Evolutionary conservation across 805 yeast genomes (phyloP).

Genomic region (Wickerhamiella australiensis): DNA sequence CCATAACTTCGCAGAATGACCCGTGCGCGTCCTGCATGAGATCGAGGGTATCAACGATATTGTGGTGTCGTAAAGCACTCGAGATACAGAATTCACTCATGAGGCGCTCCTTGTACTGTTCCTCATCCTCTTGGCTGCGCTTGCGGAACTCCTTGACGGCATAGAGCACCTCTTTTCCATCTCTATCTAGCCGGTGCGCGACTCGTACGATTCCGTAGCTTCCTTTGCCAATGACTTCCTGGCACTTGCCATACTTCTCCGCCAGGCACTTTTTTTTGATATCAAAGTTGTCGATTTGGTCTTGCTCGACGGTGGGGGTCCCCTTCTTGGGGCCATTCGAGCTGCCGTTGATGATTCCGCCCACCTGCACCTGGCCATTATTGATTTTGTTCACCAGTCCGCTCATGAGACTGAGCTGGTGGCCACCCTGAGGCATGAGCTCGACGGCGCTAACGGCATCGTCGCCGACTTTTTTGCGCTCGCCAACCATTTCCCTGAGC

Average conservation of each 20-base stretch:
- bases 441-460: constrained; percentile 25
- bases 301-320: constrained; percentile 12
- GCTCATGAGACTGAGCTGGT: constrained; percentile 25
- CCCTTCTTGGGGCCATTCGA: constrained; percentile 13
- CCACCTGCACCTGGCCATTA: constrained; percentile 29
- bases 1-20: constrained; percentile 84
- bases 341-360: constrained; percentile 24
- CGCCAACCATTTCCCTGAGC: constrained; percentile 34
- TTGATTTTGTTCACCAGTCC: constrained; percentile 27
- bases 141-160: constrained; percentile 70
- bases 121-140: constrained; percentile 45
- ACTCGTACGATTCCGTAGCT: constrained; percentile 89
- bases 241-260: constrained; percentile 88
- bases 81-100: constrained; percentile 87
- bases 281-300: not conserved
- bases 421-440: constrained; percentile 16
- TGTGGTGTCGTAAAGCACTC: constrained; percentile 59
- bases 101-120: constrained; percentile 53
- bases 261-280: constrained; percentile 38
- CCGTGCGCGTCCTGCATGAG: constrained; percentile 63
- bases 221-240: constrained; percentile 88
- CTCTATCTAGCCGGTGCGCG: constrained; percentile 46
- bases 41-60: constrained; percentile 67
- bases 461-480: constrained; percentile 30
- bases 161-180: constrained; percentile 36